Evolutionary conservation across 2,329 filamentous ascomycete species (phyloP), one percentile per base, ranked within the genome.

Genomic region (Epichloe amarillans): DNA sequence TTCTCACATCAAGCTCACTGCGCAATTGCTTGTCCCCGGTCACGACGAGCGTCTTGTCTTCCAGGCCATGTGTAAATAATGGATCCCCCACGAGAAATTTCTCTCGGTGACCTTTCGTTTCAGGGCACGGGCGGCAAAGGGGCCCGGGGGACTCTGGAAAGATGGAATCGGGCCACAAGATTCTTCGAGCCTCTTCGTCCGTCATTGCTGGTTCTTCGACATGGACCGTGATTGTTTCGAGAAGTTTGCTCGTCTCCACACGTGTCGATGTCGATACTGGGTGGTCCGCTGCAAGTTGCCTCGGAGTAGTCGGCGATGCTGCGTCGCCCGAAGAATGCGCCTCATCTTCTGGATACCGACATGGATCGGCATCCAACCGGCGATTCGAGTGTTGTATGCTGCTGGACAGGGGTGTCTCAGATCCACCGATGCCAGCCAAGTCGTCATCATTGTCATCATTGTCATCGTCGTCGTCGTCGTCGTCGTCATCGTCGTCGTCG

Each of bases 41-140:
- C 1, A 58, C 57, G 0, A 66, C 58, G 10, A 71, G 58, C 15
- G 62, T 66, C 57, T 73, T 73, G 14, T 68, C 66, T 51, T 72
- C 70, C 0, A 66, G 50, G 0, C 56, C 60, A 1, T 60, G 53
- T 0, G 54, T 53, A 23, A 68, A 63, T 0, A 61, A 60, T 0
- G 64, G 56, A 42, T 72, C 71, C 0, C 63, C 63, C 0, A 59
- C 53, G 1, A 66, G 60, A 39, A 70, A 72, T 51, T 73, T 73
- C 44, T 73, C 70, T 4, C 66, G 65, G 11, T 60, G 52, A 0
- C 60, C 64, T 23, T 64, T 60, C 14, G 58, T 44, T 5, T 53
- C 57, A 2, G 53, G 50, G 2, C 57, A 51, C 0, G 55, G 49
- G 0, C 43, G 40, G 12, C 41, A 26, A 5, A 53, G 21, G 8